Evolutionary conservation across 306 rosid genomes (phyloP), one percentile per base, ranked within the genome.

Genomic region (Hylodesmum podocarpum): DNA sequence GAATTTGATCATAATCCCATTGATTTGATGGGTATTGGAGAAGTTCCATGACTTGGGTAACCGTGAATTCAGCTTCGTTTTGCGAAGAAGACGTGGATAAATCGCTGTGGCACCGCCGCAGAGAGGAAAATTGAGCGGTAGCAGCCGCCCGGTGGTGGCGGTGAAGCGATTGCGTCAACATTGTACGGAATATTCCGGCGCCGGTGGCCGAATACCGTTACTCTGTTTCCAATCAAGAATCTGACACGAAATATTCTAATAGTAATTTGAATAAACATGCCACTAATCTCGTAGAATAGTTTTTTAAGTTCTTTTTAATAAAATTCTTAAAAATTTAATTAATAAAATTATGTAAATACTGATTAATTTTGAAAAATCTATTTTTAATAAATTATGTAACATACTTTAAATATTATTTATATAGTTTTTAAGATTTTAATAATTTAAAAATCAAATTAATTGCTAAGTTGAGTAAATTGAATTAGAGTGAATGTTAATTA

Each of bases 1-100:
- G 86, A 66, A 92, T 96, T 19, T 75, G 75, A 21, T 77, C 73
- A 10, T 55, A 28, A 84, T 82, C 40, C 88, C 87, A 84, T 16
- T 85, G 72, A 33, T 78, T 71, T 34, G 86, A 81, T 41, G 89
- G 81, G 24, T 67, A 47, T 75, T 72, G 81, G 79, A 92, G 87
- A 75, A 87, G 86, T 51, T 86, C 71, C 36, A 85, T 69, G 0
- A 61, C 87, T 74, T 87, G 86, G 83, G 79, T 76, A 34, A 84
- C 47, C 4, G 73, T 46, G 0, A 59, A 67, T 31, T 80, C 82
- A 7, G 76, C 76, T 25, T 82, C 84, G 31, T 87, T 82, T 15
- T 8, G 27, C 11, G 70, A 31, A 18, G 29, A 44, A n/a, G 16
- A 11, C 22, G 51, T 34, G 6, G 66, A 46, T 2, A 68, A 40